These are phyloP conservation scores for Macrolepiota dolichaula DNA, from an alignment of 768 basidiomycete species.

Conservation along the genomic window DNA sequence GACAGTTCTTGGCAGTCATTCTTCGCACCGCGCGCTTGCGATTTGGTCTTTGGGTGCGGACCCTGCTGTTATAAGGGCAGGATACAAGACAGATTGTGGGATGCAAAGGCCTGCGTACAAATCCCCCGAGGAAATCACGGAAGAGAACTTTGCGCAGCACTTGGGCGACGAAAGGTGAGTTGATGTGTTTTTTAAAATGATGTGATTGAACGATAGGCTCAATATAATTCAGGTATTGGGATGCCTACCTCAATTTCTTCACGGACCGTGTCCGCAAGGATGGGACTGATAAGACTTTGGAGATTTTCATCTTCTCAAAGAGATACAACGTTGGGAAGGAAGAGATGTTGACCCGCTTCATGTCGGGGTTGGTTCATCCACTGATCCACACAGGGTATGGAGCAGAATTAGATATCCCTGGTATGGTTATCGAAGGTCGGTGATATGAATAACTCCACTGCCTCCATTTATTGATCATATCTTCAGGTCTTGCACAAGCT, in stretches of 20 bases:
- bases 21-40: conserved; percentile 55
- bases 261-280: conserved; percentile 36
- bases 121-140: conserved; percentile 44
- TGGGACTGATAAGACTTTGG: conserved; percentile 40
- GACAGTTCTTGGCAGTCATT: conserved; percentile 33
- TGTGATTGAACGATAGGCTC: background rate
- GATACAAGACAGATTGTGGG: conserved; percentile 32
- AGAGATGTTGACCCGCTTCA: conserved; percentile 51
- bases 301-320: conserved; percentile 58
- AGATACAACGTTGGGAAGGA: conserved; percentile 37
- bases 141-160: conserved; percentile 48
- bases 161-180: conserved; percentile 54
- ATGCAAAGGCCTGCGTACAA: conserved; percentile 34
- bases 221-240: conserved; percentile 44
- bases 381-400: conserved; percentile 65
- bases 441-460: background rate
- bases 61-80: conserved; percentile 30
- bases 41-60: conserved; percentile 60
- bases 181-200: background rate
- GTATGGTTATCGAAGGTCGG: conserved; percentile 60
- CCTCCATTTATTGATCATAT: background rate
- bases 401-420: conserved; percentile 56
- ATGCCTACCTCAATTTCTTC: conserved; percentile 57
- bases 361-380: conserved; percentile 59
- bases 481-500: conserved; percentile 52